A percentile compares a stretch with the other conserved stretches of the same genome.
phyloP scores from a whole-genome alignment of 257 asterid genomes.

The Paraleonurus japonicus region DNA sequence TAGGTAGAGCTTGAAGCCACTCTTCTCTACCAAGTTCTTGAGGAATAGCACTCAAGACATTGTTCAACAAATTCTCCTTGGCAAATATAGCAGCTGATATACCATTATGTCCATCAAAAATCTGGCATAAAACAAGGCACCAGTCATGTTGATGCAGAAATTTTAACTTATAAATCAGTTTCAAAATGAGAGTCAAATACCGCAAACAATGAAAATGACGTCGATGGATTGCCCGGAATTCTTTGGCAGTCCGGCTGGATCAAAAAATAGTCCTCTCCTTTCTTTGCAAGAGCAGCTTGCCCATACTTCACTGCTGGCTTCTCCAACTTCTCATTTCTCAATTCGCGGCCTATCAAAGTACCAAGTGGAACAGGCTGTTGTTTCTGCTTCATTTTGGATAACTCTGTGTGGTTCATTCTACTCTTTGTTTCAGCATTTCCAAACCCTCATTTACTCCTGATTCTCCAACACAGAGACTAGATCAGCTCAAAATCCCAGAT shows the following conservation, averaged over 20 bases:
- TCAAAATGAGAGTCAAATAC: constrained; percentile 35
- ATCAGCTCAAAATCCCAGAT: constrained; percentile 11
- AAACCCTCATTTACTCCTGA: constrained; percentile 40
- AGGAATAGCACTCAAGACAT: constrained; percentile 89
- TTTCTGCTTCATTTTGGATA: constrained; percentile 65
- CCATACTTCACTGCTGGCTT: constrained; percentile 72
- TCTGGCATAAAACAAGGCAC: constrained; percentile 35
- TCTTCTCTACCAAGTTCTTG: constrained; percentile 71
- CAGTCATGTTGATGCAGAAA: neutral
- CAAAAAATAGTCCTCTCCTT: constrained; percentile 89
- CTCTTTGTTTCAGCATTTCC: constrained; percentile 43
- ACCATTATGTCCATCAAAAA: constrained; percentile 98
- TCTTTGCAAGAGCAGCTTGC: constrained; percentile 80
- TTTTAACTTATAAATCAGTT: constrained; percentile 11
- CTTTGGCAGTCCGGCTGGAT: constrained; percentile 66
- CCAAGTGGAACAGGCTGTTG: constrained; percentile 72
- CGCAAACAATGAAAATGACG: constrained; percentile 81
- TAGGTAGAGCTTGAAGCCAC: constrained; percentile 97
- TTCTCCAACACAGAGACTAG: constrained; percentile 16
- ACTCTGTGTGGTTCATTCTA: constrained; percentile 57
- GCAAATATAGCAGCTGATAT: constrained; percentile 96
- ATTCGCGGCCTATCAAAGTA: constrained; percentile 80
- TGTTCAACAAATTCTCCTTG: constrained; percentile 79
- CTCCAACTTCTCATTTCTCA: constrained; percentile 71
- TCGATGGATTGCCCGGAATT: constrained; percentile 58